Evolutionary conservation across 2,329 filamentous ascomycete species (phyloP).

Genomic region (Colletotrichum chlorophyti): DNA sequence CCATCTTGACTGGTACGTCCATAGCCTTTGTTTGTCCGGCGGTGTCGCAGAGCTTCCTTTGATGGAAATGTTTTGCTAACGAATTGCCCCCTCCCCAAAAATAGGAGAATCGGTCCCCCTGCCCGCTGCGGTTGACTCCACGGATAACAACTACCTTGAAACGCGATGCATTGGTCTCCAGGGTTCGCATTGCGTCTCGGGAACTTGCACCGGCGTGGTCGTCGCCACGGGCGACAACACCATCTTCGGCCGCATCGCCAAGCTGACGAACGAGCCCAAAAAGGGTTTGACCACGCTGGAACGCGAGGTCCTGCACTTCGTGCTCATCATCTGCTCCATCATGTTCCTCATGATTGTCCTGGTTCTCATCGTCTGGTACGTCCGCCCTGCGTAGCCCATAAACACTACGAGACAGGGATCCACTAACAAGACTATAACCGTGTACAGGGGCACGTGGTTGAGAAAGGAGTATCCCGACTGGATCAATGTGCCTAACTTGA

Average conservation of each 20-base stretch:
- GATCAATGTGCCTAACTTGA: conserved; percentile 75
- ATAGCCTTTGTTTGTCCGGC: not conserved
- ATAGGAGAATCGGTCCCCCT: conserved; percentile 71
- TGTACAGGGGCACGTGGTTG: conserved; percentile 70
- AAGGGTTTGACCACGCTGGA: conserved; percentile 73
- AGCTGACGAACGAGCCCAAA: conserved; percentile 73
- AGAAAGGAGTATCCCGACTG: conserved; percentile 69
- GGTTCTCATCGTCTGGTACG: conserved; percentile 70
- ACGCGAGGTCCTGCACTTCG: conserved; percentile 76
- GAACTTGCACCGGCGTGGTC: conserved; percentile 70
- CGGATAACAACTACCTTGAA: conserved; percentile 78
- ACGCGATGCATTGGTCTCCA: conserved; percentile 79
- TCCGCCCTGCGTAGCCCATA: no score
- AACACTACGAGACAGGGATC: no score
- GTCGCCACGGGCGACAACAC: conserved; percentile 76
- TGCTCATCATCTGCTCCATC: conserved; percentile 71
- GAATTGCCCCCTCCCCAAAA: no score
- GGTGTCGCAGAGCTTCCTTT: no score
- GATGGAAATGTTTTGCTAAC: no score
- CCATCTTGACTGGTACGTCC: conserved; percentile 69
- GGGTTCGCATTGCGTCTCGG: conserved; percentile 79
- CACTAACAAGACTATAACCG: no score
- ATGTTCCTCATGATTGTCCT: conserved; percentile 71
- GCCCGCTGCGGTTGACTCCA: conserved; percentile 67
- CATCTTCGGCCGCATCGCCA: conserved; percentile 78